These are phyloP conservation scores for Debaryomyces robertsiae DNA, from an alignment of 1,139 yeast genomes.

Conservation along the genomic window DNA sequence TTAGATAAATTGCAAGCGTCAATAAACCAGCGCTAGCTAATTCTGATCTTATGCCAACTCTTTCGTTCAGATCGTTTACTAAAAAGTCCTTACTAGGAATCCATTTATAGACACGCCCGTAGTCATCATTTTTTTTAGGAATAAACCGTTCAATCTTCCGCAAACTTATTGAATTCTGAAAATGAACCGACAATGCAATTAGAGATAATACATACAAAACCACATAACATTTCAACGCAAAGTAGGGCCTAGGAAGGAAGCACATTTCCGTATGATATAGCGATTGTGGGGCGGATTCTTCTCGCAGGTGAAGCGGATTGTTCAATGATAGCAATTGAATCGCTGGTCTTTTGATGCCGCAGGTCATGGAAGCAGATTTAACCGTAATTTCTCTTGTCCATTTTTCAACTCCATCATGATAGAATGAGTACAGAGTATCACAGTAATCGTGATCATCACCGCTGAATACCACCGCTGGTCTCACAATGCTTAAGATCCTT, in stretches of 20 bases:
- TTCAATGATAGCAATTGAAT: constrained; percentile 75
- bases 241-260: constrained; percentile 70
- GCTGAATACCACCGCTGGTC: constrained; percentile 73
- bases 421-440: constrained; percentile 63
- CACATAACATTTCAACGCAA: constrained; percentile 47
- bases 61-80: constrained; percentile 5
- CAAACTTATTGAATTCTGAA: background rate
- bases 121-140: constrained; percentile 6
- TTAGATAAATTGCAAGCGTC: constrained; percentile 9
- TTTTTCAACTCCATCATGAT: constrained; percentile 29
- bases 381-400: constrained; percentile 77
- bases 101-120: constrained; percentile 9
- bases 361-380: constrained; percentile 89
- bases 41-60: constrained; percentile 10
- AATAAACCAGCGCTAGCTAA: constrained; percentile 10
- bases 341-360: constrained; percentile 85
- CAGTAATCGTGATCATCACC: constrained; percentile 99
- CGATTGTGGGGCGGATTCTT: constrained; percentile 9
- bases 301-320: constrained; percentile 41
- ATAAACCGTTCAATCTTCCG: constrained; percentile 4
- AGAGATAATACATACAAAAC: constrained; percentile 15
- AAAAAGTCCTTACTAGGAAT: constrained; percentile 9
- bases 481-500: constrained; percentile 53
- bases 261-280: constrained; percentile 58
- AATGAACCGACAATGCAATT: background rate